Evolutionary conservation across 129 eudicot genomes (phyloP), one percentile per base, ranked within the genome.

Genomic region (Centella asiatica): DNA sequence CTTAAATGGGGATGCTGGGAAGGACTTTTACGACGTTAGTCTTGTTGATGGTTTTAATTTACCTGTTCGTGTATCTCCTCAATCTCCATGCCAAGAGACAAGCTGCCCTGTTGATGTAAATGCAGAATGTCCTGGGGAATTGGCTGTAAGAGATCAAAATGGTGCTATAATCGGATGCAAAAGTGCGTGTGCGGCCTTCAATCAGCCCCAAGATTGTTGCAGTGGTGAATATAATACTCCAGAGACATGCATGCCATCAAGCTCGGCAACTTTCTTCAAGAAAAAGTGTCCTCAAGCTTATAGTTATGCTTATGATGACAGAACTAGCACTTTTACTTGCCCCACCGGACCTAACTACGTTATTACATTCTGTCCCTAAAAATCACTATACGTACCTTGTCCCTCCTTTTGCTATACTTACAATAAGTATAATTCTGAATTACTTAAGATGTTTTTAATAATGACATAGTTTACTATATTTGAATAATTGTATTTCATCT

Each of bases 281-380:
- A 0, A 24, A 12, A 51, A 51, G 57, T 51, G 57, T 51, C 57
- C 57, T 0, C 57, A 51, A 31, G 57, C 57, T 24, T 51, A 51
- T 24, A 51, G 57, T 51, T 51, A 24, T 51, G 57, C 57, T 11
- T 51, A 51, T 51, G 57, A 51, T 51, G 57, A 51, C 14, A 51
- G 26, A 9, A 51, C 57, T 12, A 51, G 57, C 15, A 51, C 57
- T n/a, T 51, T 51, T n/a, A 51, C 57, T 51, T 51, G 57, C 57
- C 57, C 57, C 13, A 51, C 57, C 26, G 57, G 57, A 24, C 57
- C 57, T 51, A 51, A 20, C n/a, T 51, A 51, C 57, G 26, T 22
- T 22, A n/a, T 51, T 31, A 51, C 57, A 51, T 51, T 51, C 57
- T 51, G 57, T 51, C 57, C 57, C 14, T 51, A n/a, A 51, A 51